Conservation (phyloP, 2,329 filamentous ascomycete species). For the Xylaria polymorpha region DNA sequence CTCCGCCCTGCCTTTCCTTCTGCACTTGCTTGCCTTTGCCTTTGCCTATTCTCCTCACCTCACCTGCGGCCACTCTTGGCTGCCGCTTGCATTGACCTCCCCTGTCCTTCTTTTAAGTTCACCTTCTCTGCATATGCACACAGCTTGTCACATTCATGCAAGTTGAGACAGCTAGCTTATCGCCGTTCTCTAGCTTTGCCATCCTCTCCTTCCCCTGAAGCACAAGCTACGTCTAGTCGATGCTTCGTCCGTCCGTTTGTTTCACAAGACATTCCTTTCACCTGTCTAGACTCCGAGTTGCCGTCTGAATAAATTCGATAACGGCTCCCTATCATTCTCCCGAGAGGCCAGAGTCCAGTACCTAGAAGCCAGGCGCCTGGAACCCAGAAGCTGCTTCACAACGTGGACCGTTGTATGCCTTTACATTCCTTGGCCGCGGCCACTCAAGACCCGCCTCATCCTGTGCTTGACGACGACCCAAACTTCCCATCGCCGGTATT, state of each 20-base stretch:
- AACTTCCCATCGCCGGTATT: slow-evolving; percentile 7
- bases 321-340: neutral
- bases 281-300: slow-evolving; percentile 15
- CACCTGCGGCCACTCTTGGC: slow-evolving; percentile 29
- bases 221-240: slow-evolving; percentile 18
- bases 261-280: slow-evolving; percentile 28
- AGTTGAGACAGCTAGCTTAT: slow-evolving; percentile 27
- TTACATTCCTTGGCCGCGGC: slow-evolving; percentile 13
- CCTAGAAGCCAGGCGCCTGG: neutral
- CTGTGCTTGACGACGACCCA: slow-evolving; percentile 4
- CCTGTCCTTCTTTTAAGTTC: slow-evolving; percentile 33
- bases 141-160: slow-evolving; percentile 36
- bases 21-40: slow-evolving; percentile 2
- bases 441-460: slow-evolving; percentile 6
- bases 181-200: slow-evolving; percentile 27
- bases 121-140: slow-evolving; percentile 39
- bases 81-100: slow-evolving; percentile 35
- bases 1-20: too few species aligned
- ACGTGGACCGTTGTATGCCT: slow-evolving; percentile 31
- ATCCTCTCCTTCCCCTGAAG: slow-evolving; percentile 21
- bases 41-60: slow-evolving; percentile 18
- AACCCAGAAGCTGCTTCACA: slow-evolving; percentile 17
- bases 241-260: slow-evolving; percentile 19
- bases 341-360: neutral
- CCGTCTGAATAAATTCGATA: slow-evolving; percentile 19